phyloP scores from a whole-genome alignment of 805 yeast genomes.

The Kodamaea leandrae region DNA sequence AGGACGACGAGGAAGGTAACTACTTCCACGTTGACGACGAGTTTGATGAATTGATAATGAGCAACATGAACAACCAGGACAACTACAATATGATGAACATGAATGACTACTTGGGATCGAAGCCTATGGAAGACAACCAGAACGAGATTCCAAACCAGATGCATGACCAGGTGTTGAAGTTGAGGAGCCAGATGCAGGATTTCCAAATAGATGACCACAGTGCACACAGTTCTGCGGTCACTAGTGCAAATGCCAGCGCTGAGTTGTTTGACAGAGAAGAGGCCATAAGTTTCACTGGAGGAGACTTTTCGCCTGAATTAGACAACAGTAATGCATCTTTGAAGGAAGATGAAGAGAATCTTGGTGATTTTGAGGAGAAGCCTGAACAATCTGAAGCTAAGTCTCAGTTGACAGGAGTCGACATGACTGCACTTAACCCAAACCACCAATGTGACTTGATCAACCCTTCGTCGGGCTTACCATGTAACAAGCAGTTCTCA shows the following conservation, averaged over 20 bases:
- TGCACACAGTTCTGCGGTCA: conserved; percentile 1
- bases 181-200: conserved; percentile 11
- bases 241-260: conserved; percentile 3
- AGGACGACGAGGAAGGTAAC: conserved; percentile 38
- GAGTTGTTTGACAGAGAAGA: conserved; percentile 5
- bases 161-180: conserved; percentile 9
- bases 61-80: conserved; percentile 6
- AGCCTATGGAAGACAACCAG: background rate
- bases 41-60: conserved; percentile 28
- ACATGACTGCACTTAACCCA: conserved; percentile 22
- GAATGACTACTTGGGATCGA: conserved; percentile 11
- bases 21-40: conserved; percentile 36
- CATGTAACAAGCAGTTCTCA: conserved; percentile 78
- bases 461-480: conserved; percentile 58
- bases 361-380: conserved; percentile 1
- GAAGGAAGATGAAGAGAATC: background rate
- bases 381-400: background rate
- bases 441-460: conserved; percentile 58
- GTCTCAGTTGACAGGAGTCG: conserved; percentile 6
- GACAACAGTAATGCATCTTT: background rate
- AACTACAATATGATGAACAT: conserved; percentile 11
- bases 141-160: conserved; percentile 1
- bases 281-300: conserved; percentile 4
- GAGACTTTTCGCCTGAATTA: conserved; percentile 2
- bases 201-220: conserved; percentile 8